Evolutionary conservation across 352 stramenopile genomes (phyloP), one percentile per base, ranked within the genome.

Genomic region (Globisporangium rhizosaccharum): DNA sequence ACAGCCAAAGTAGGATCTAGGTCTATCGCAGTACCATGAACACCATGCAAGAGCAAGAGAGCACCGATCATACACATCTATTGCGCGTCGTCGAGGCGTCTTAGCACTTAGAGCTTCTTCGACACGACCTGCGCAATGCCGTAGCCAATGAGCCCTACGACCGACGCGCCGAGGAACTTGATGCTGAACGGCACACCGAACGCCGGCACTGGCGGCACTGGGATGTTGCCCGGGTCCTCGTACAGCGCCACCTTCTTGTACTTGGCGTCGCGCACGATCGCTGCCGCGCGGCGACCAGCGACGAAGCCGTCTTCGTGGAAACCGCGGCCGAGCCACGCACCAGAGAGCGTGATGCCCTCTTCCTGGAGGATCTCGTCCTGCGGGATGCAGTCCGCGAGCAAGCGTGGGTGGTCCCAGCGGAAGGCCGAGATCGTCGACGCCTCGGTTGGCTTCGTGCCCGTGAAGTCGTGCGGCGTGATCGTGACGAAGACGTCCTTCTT

Each of bases 241-340:
- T 94, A 94, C 63, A 94, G 63, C 39, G 61, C 53, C 41, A 83
- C 90, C 64, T 75, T 76, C 48, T 65, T 78, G 70, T 90, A 73
- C 70, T 87, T 88, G 50, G 77, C 65, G 62, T 94, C 78, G 59
- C 85, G 83, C 49, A 92, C 66, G 42, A 94, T 94, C 44, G 78
- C 75, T 23, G 85, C 85, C 9, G 79, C 85, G 26, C 85, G 81
- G 44, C 85, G 82, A 23, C 85, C 85, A n/a, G 85, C 79, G 9
- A 94, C 85, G 56, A 94, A 94, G 23, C 85, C 85, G 54, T 94
- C 85, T 63, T 94, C 85, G 63, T 94, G 85, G 72, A 94, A 94
- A 23, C 85, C 85, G 53, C 85, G 82, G 48, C 85, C 85, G 49
- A 94, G 65, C 85, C 85, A 94, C 53, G 72, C 70, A 53, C 85